Percentiles rank a stretch among this genome's conserved stretches.
phyloP scores from a whole-genome alignment of 305 asterid genomes.

The Fraxinus greggii region DNA sequence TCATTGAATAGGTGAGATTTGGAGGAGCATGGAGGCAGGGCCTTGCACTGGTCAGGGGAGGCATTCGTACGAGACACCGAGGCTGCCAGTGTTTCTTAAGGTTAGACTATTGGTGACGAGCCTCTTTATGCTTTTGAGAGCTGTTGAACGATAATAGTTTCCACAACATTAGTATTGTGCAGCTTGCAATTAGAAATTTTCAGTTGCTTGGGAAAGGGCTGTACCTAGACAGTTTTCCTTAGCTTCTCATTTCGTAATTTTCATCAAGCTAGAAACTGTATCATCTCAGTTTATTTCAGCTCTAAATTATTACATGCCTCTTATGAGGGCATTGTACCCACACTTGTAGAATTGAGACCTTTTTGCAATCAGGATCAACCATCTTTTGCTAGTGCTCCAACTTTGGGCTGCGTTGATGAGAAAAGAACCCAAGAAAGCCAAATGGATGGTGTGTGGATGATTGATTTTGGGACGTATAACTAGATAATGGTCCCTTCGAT shows the following conservation, averaged over 20 bases:
- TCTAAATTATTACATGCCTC: neutral
- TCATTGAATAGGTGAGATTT: neutral
- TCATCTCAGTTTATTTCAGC: neutral
- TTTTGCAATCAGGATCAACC: too few species aligned
- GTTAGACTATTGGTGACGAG: neutral
- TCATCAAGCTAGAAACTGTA: neutral
- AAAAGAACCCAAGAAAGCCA: too few species aligned
- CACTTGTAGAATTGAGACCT: too few species aligned
- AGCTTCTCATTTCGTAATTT: neutral
- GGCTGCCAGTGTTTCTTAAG: neutral
- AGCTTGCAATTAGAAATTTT: neutral
- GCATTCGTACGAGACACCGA: neutral
- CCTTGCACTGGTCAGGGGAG: neutral
- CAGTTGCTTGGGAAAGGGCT: neutral
- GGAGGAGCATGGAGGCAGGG: neutral
- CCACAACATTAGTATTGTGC: neutral
- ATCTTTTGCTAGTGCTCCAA: too few species aligned
- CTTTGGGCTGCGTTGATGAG: too few species aligned
- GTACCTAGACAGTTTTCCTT: neutral
- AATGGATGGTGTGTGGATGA: too few species aligned
- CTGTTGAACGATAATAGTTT: neutral
- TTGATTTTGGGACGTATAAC: too few species aligned
- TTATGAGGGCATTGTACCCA: neutral
- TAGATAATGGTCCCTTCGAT: too few species aligned
- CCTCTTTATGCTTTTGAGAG: neutral